Conservation (phyloP, 1,284 basidiomycete genomes). For the Sphaerobolus stellatus region DNA sequence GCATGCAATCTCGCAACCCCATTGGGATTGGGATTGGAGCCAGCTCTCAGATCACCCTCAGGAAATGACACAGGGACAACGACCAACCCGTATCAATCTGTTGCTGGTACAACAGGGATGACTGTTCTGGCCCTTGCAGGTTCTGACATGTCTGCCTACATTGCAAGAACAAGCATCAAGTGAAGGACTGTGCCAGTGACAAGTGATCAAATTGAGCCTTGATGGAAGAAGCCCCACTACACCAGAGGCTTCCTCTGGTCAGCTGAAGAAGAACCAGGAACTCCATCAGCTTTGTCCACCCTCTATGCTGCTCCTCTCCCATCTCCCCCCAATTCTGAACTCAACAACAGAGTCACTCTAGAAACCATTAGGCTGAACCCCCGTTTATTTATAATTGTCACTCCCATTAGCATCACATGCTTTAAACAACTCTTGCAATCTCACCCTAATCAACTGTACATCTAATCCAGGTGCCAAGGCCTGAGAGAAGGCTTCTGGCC, state of each 20-base stretch:
- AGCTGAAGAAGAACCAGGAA: too few species aligned
- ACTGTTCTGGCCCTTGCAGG: slow-evolving; percentile 8
- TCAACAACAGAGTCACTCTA: slow-evolving; percentile 16
- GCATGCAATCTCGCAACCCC: not conserved
- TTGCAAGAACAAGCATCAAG: slow-evolving; percentile 12
- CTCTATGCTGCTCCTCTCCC: slow-evolving; percentile 22
- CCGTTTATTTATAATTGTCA: slow-evolving; percentile 32
- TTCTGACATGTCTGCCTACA: slow-evolving; percentile 20
- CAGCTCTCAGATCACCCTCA: not conserved
- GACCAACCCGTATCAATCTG: slow-evolving; percentile 11
- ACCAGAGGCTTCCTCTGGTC: not conserved
- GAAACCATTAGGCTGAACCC: slow-evolving; percentile 24
- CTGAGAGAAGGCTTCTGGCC: slow-evolving; percentile 42
- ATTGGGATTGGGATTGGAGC: too few species aligned
- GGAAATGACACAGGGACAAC: not conserved
- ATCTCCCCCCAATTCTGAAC: slow-evolving; percentile 13
- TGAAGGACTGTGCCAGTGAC: not conserved
- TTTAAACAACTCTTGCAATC: slow-evolving; percentile 22
- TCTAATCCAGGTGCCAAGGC: slow-evolving; percentile 23
- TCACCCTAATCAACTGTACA: slow-evolving; percentile 35
- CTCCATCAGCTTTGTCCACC: slow-evolving; percentile 20
- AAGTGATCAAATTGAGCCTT: too few species aligned
- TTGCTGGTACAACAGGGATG: slow-evolving; percentile 16
- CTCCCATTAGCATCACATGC: slow-evolving; percentile 33
- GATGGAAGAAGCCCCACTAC: not conserved